Evolutionary conservation across 2,329 filamentous ascomycete genomes (phyloP), one percentile per base, ranked within the genome.

Genomic region (Karstenula rhodostoma): DNA sequence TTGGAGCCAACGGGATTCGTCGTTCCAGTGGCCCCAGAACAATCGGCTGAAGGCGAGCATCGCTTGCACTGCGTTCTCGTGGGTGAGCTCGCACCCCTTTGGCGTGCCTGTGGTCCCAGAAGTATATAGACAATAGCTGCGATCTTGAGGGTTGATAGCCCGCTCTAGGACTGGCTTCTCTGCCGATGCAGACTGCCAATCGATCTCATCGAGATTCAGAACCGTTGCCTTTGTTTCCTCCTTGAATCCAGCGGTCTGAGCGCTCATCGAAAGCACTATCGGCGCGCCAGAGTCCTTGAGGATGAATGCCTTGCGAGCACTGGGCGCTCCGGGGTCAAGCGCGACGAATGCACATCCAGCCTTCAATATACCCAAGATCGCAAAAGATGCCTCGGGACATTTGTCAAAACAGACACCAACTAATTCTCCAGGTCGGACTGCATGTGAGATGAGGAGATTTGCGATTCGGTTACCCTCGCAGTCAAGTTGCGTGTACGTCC

Each of bases 61-160:
- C 27, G 93, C 92, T 74, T 97, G 94, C 0, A 96, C 90, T 0
- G 91, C 87, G 74, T 96, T 97, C 54, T 93, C 88, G 70, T 97
- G 94, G 0, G 91, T 96, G 49, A 97, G 88, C 60, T 95, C 87
- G 67, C 93, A 97, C 1, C 93, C 93, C 69, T 96, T 96, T 0
- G 93, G 93, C 0, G 88, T 91, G 2, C 93, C 93, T 0, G 93
- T 96, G 0, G 93, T 96, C 3, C 93, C 92, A 3, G 91, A 94
- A 0, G 93, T 96, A 75, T 96, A 96, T 1, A 96, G 82, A 60
- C 92, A 94, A 73, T 96, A 96, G 67, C 90, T 93, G 0, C 87
- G 87, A 65, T 89, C 85, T 23, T 85, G 80, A 4, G 85, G 77
- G 1, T 74, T 65, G 58, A 78, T 72, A 6, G 57, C 42, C 29